Percentiles rank a stretch among this genome's conserved stretches.
Conservation (phyloP, 2,329 filamentous ascomycete species). For the Fusarium chaquense region DNA sequence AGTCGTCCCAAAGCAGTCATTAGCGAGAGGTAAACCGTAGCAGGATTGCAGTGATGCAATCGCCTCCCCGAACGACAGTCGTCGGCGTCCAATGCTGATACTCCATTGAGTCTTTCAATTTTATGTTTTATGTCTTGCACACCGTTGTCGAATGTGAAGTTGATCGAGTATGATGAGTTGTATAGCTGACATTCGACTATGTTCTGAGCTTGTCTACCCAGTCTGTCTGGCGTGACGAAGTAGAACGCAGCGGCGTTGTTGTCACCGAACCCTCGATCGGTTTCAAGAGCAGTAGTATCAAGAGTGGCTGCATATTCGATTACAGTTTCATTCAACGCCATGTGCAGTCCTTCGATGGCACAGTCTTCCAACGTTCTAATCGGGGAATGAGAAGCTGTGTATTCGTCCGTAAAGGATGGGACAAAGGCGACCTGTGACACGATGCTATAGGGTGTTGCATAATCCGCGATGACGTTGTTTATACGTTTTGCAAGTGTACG, state of each 20-base stretch:
- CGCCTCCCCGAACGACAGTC: accelerated
- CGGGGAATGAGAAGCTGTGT: too few relatives aligned
- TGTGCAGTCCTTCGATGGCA: background rate
- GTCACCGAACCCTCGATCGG: background rate
- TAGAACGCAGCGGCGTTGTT: background rate
- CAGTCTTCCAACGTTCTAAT: too few relatives aligned
- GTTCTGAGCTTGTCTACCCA: accelerated
- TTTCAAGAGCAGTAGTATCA: background rate
- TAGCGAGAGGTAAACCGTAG: background rate
- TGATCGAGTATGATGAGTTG: conserved; percentile 5
- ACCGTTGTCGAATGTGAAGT: conserved; percentile 14
- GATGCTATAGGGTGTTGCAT: too few relatives aligned
- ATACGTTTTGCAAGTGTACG: too few relatives aligned
- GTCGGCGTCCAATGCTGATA: accelerated
- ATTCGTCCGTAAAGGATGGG: too few relatives aligned
- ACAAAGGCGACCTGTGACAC: too few relatives aligned
- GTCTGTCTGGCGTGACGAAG: background rate
- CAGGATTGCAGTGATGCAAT: background rate
- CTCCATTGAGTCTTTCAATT: background rate
- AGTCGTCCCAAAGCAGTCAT: background rate
- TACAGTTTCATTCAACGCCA: background rate
- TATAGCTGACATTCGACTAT: conserved; percentile 5
- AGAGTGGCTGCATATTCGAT: accelerated
- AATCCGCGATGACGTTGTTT: too few relatives aligned
- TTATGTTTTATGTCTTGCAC: background rate